phyloP scores from a whole-genome alignment of 306 rosid species.

The Cicer judaicum region DNA sequence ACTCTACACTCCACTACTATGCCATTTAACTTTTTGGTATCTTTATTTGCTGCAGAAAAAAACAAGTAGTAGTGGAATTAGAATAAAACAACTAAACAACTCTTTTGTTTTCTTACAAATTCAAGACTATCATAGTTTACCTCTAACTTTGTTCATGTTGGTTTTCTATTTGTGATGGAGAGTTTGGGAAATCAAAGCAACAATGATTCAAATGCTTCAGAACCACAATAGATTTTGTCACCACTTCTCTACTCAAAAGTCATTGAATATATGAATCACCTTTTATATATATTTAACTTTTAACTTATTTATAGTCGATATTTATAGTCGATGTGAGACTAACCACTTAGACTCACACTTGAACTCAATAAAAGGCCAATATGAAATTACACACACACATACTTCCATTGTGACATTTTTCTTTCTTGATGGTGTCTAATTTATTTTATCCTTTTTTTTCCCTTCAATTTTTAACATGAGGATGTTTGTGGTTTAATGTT shows the following conservation, averaged over 20 bases:
- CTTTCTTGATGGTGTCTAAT: not conserved
- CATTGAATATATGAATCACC: too few relatives aligned
- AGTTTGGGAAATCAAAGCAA: too few relatives aligned
- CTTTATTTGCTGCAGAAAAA: not conserved
- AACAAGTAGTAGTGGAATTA: not conserved
- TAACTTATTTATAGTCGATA: too few relatives aligned
- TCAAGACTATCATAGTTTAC: not conserved
- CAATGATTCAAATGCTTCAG: too few relatives aligned
- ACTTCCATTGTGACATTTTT: not conserved
- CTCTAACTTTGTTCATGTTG: not conserved
- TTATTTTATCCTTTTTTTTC: not conserved
- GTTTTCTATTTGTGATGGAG: not conserved
- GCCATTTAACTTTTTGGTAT: not conserved
- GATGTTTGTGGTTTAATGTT: slow-evolving; percentile 37
- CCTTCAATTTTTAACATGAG: not conserved
- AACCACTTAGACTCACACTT: too few relatives aligned
- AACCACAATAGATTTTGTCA: too few relatives aligned
- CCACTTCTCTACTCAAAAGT: too few relatives aligned
- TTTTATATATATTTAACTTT: too few relatives aligned
- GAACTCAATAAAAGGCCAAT: too few relatives aligned
- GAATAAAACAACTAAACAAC: not conserved
- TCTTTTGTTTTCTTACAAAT: not conserved
- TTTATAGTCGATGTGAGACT: too few relatives aligned
- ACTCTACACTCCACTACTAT: not conserved
- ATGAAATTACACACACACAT: not conserved